Percentiles rank a stretch among this genome's conserved stretches.
phyloP scores from a whole-genome alignment of 176 grass and related monocot genomes.

The Miscanthus lutarioriparius region DNA sequence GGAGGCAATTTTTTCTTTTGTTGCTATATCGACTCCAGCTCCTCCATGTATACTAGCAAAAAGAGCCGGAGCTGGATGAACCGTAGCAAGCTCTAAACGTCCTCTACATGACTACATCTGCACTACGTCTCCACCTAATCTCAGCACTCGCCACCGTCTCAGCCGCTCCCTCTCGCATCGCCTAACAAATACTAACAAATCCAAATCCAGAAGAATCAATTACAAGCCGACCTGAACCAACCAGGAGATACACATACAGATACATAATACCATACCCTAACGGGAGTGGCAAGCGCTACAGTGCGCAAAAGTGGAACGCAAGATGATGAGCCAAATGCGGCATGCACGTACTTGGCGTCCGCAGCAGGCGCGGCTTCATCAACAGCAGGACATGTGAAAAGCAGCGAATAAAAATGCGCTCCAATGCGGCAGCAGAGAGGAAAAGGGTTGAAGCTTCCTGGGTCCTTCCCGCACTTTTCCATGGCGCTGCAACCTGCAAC shows the following conservation, averaged over 20 bases:
- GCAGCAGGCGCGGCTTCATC: no score
- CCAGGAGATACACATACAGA: not conserved
- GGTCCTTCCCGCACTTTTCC: not conserved
- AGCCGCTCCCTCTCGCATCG: no score
- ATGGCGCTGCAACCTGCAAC: not conserved
- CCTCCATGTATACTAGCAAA: no score
- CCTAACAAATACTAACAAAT: no score
- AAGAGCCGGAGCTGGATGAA: no score
- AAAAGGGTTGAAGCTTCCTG: not conserved
- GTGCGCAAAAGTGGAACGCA: not conserved
- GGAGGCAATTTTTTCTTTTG: no score
- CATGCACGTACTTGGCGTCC: not conserved
- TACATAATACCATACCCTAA: not conserved
- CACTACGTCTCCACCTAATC: no score
- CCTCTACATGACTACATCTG: no score
- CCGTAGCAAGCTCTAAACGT: no score
- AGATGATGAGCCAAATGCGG: not conserved
- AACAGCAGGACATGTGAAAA: not conserved
- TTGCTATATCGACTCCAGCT: no score
- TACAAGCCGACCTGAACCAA: not conserved
- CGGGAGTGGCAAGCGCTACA: not conserved
- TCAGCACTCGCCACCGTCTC: no score
- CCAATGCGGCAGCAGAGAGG: not conserved
- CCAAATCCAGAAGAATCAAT: not conserved
- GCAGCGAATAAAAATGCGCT: not conserved